phyloP scores from a whole-genome alignment of 2,329 filamentous ascomycete genomes.

The Seiridium cupressi region DNA sequence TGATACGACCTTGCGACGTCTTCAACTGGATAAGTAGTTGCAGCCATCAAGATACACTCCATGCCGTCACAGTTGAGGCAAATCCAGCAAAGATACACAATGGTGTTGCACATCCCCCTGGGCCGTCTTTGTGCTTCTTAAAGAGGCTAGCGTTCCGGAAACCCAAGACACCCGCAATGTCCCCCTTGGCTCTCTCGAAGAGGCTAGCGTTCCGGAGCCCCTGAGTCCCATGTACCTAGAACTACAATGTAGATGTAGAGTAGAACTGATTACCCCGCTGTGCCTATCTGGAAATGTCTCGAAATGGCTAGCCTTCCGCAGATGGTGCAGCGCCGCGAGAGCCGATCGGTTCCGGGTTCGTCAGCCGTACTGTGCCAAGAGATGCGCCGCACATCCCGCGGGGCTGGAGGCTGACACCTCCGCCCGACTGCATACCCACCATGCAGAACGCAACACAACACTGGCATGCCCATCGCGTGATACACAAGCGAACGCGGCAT shows the following conservation, averaged over 20 bases:
- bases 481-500: not conserved
- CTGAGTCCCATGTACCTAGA: not conserved
- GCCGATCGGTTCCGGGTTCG: no score
- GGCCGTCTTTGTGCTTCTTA: not conserved
- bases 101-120: not conserved
- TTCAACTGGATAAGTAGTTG: not conserved
- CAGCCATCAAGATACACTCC: not conserved
- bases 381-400: not conserved
- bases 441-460: no score
- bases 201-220: not conserved
- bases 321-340: not conserved
- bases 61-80: not conserved
- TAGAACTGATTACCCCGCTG: not conserved
- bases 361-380: no score
- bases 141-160: not conserved
- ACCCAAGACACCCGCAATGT: not conserved
- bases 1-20: not conserved
- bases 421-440: no score
- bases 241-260: no score
- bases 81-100: not conserved
- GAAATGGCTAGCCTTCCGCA: constrained; percentile 5
- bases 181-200: not conserved
- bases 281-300: not conserved
- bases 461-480: not conserved
- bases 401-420: no score